Conservation (phyloP, 352 stramenopile species). For the Globisporangium iwayamae region DNA sequence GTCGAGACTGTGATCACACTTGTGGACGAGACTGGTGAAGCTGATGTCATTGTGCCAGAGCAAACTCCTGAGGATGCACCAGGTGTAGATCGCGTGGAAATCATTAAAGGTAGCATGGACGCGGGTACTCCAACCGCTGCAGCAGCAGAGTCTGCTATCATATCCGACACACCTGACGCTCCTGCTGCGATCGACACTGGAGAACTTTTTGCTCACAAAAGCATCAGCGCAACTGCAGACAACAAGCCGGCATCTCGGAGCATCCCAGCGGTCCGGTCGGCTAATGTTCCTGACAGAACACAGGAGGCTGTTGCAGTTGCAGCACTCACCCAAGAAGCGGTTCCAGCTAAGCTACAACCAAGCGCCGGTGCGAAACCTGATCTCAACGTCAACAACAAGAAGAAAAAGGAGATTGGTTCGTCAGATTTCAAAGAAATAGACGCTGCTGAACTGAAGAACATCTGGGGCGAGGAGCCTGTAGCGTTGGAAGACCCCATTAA, state of each 20-base stretch:
- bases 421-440: background rate
- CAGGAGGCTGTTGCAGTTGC: too few relatives aligned
- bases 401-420: background rate
- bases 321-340: background rate
- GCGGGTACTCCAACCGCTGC: background rate
- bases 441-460: slow-evolving; percentile 8
- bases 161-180: background rate
- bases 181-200: background rate
- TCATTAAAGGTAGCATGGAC: background rate
- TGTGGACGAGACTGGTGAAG: background rate
- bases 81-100: background rate
- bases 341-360: background rate
- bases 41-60: background rate
- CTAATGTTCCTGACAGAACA: background rate
- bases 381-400: background rate
- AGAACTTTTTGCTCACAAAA: background rate
- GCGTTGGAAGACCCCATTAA: slow-evolving; percentile 19
- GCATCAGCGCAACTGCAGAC: background rate
- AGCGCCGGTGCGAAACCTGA: background rate
- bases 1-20: background rate
- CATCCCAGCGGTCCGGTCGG: too few relatives aligned
- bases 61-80: background rate
- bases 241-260: background rate
- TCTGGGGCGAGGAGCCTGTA: slow-evolving; percentile 10
- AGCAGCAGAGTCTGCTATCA: too few relatives aligned